phyloP scores from a whole-genome alignment of 257 asterid species.

The Solanum chiquidenum region DNA sequence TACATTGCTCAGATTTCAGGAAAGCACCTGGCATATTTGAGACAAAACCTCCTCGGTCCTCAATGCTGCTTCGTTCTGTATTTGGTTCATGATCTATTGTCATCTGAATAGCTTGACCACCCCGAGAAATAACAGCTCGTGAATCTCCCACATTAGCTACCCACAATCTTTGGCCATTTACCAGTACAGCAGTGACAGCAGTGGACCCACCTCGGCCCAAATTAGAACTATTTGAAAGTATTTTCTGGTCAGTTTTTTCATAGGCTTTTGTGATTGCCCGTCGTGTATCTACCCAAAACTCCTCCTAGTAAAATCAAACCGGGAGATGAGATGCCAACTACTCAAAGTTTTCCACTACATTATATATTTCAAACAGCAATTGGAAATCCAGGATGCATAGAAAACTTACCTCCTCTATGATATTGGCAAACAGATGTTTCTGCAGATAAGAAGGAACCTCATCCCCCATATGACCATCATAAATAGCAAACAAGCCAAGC shows the following conservation, averaged over 20 bases:
- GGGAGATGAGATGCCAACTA: background rate
- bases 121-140: slow-evolving; percentile 34
- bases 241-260: slow-evolving; percentile 26
- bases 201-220: slow-evolving; percentile 42
- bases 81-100: slow-evolving; percentile 37
- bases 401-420: slow-evolving; percentile 26
- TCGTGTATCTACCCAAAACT: slow-evolving; percentile 28
- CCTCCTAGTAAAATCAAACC: slow-evolving; percentile 12
- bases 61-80: slow-evolving; percentile 34
- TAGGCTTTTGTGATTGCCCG: slow-evolving; percentile 24
- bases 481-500: slow-evolving; percentile 36
- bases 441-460: slow-evolving; percentile 33
- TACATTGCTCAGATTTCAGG: background rate
- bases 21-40: slow-evolving; percentile 36
- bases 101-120: slow-evolving; percentile 32
- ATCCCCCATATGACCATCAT: slow-evolving; percentile 36
- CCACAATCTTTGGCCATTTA: slow-evolving; percentile 26
- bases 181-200: slow-evolving; percentile 36
- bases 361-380: background rate
- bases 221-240: slow-evolving; percentile 22
- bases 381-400: background rate
- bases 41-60: slow-evolving; percentile 37
- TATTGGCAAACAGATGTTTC: slow-evolving; percentile 25
- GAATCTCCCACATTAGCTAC: slow-evolving; percentile 43
- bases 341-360: background rate